Evolutionary conservation across 192 early-diverging fungal genomes (phyloP).

Genomic region (Backusella circina): DNA sequence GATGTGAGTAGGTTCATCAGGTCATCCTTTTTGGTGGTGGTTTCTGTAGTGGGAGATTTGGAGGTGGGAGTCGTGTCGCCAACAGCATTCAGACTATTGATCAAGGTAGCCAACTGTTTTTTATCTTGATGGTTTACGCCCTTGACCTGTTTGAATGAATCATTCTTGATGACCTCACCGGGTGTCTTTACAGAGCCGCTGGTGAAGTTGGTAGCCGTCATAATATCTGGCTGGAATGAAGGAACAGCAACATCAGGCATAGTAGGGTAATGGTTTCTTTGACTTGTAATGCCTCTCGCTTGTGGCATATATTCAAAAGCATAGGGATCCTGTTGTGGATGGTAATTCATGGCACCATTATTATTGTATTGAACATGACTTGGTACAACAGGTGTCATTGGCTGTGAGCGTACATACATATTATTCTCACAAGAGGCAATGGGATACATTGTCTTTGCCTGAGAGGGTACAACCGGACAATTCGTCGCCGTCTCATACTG

Average conservation of each 20-base stretch:
- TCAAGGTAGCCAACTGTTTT: neutral
- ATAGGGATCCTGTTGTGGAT: neutral
- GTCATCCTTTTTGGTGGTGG: neutral
- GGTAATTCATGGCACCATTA: neutral
- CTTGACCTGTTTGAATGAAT: neutral
- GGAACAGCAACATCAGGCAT: neutral
- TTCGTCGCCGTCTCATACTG: neutral
- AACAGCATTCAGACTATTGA: neutral
- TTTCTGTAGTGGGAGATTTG: neutral
- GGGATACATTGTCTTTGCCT: neutral
- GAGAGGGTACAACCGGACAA: neutral
- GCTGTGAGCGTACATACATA: slow-evolving; percentile 14
- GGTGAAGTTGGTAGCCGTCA: neutral
- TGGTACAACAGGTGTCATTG: slow-evolving; percentile 1
- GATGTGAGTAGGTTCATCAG: neutral
- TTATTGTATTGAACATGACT: neutral
- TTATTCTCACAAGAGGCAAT: neutral
- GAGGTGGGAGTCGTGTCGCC: neutral
- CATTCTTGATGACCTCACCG: neutral
- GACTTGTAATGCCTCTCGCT: neutral
- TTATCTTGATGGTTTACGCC: neutral
- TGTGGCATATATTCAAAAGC: neutral
- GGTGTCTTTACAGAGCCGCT: neutral
- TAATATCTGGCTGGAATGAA: neutral
- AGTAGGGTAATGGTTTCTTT: neutral